Evolutionary conservation across 169 alveolate species (phyloP).

Genomic region (Plasmodium relictum): DNA sequence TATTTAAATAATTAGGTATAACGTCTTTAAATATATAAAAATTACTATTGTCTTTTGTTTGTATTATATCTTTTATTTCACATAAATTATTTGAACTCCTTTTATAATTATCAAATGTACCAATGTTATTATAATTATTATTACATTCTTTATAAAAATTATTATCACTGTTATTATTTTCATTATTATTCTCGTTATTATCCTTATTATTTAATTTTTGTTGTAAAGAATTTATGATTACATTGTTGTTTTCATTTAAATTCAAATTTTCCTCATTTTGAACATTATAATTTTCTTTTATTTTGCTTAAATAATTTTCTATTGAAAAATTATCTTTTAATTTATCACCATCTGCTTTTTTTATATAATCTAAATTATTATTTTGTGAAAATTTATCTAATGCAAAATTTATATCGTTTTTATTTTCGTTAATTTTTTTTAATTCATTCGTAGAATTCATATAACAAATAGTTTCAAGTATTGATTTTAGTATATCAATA

Average conservation of each 20-base stretch:
- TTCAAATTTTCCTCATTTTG: neutral
- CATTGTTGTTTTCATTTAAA: neutral
- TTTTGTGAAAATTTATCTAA: neutral
- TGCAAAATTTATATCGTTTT: neutral
- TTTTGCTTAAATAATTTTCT: neutral
- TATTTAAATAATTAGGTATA: neutral
- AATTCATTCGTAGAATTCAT: constrained; percentile 16
- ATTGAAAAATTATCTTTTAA: neutral
- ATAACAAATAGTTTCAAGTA: constrained; percentile 49
- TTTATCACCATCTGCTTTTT: neutral
- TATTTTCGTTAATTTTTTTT: neutral
- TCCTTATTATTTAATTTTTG: neutral
- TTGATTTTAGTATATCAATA: constrained; percentile 22
- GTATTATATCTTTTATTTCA: neutral
- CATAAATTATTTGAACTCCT: neutral
- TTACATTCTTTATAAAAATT: neutral
- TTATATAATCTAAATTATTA: constrained; percentile 3
- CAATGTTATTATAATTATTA: neutral
- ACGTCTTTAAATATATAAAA: neutral
- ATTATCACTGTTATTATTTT: neutral
- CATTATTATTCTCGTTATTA: neutral
- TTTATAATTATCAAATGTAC: neutral
- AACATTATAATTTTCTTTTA: neutral
- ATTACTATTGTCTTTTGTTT: neutral
- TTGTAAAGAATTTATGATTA: too few relatives aligned